Evolutionary conservation across 805 yeast genomes (phyloP).

Genomic region (Kazachstania taianensis): DNA sequence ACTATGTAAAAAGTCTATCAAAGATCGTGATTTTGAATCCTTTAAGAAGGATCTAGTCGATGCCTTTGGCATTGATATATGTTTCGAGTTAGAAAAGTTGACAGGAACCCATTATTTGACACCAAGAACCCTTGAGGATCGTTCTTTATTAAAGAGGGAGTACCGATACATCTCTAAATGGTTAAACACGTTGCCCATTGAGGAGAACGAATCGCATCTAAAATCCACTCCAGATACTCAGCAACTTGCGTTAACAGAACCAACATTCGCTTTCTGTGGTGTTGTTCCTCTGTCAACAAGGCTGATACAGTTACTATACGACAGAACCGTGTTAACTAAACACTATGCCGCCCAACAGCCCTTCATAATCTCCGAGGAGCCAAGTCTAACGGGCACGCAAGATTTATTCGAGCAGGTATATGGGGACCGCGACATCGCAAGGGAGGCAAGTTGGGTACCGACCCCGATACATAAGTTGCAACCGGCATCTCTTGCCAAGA

Average conservation of each 20-base stretch:
- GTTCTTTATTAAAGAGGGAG: slow-evolving; percentile 14
- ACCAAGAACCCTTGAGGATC: slow-evolving; percentile 7
- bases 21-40: slow-evolving; percentile 48
- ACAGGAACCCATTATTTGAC: slow-evolving; percentile 12
- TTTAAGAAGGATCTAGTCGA: slow-evolving; percentile 48
- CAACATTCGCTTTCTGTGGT: slow-evolving; percentile 64
- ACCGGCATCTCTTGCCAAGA: not conserved
- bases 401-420: slow-evolving; percentile 20
- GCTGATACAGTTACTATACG: slow-evolving; percentile 57
- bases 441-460: slow-evolving; percentile 16
- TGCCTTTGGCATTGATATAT: slow-evolving; percentile 47
- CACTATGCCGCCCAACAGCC: slow-evolving; percentile 26
- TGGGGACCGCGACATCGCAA: too few relatives aligned
- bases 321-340: slow-evolving; percentile 40
- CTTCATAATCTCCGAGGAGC: slow-evolving; percentile 22
- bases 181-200: slow-evolving; percentile 21
- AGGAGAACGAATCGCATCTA: slow-evolving; percentile 9
- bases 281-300: slow-evolving; percentile 69
- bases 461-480: slow-evolving; percentile 5
- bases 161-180: slow-evolving; percentile 18
- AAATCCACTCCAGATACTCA: slow-evolving; percentile 1
- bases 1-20: slow-evolving; percentile 56
- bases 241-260: slow-evolving; percentile 17
- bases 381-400: slow-evolving; percentile 15
- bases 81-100: slow-evolving; percentile 20